Evolutionary conservation across 768 basidiomycete species (phyloP).

Genomic region (Gymnopilus dilepis): DNA sequence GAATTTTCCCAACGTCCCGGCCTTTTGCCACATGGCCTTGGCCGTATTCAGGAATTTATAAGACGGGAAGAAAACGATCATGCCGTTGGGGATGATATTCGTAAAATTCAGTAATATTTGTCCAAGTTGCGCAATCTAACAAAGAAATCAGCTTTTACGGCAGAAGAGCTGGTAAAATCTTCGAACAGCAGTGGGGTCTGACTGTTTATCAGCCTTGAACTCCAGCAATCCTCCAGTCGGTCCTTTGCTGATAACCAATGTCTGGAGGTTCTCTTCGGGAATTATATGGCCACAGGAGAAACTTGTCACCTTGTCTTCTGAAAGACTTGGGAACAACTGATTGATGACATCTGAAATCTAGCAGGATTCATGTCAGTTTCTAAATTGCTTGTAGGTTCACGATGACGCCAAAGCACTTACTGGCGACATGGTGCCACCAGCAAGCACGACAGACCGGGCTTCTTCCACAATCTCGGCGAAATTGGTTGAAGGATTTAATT

Average conservation of each 20-base stretch:
- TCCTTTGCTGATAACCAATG: slow-evolving; percentile 75
- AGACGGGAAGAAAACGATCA: slow-evolving; percentile 95
- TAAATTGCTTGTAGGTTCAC: neutral
- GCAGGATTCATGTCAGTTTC: neutral
- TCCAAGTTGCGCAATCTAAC: slow-evolving; percentile 81
- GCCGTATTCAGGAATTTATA: slow-evolving; percentile 80
- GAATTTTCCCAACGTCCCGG: slow-evolving; percentile 66
- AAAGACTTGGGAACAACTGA: slow-evolving; percentile 78
- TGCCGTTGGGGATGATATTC: slow-evolving; percentile 79
- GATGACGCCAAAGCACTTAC: slow-evolving; percentile 47
- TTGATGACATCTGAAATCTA: slow-evolving; percentile 87
- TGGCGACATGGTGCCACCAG: slow-evolving; percentile 99
- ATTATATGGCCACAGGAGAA: slow-evolving; percentile 96
- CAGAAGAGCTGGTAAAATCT: neutral
- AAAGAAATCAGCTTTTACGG: neutral
- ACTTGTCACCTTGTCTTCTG: slow-evolving; percentile 64
- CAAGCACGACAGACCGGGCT: slow-evolving; percentile 86
- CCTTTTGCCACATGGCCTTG: slow-evolving; percentile 67
- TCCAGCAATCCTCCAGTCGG: slow-evolving; percentile 76
- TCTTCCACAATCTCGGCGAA: slow-evolving; percentile 85
- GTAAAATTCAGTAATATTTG: slow-evolving; percentile 82
- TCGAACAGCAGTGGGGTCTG: slow-evolving; percentile 67
- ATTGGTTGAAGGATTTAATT: slow-evolving; percentile 87
- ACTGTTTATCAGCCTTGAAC: slow-evolving; percentile 81
- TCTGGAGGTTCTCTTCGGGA: slow-evolving; percentile 76